Conservation (phyloP, 2,329 filamentous ascomycete genomes). For the Mycocentrospora acerina region DNA sequence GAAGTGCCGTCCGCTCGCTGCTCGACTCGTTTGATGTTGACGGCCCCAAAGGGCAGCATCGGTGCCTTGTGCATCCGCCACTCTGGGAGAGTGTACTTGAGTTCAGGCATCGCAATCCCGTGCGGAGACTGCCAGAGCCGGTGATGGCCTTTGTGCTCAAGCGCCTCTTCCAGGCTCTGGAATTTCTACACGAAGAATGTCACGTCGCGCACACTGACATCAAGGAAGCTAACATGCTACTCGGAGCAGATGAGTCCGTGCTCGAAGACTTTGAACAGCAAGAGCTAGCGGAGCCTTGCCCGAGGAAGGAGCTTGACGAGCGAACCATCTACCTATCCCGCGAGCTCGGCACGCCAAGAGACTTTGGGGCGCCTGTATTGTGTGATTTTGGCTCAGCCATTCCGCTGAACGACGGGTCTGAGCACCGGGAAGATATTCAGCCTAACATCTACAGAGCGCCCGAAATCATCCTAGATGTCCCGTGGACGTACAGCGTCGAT, state of each 20-base stretch:
- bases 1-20: conserved; percentile 30
- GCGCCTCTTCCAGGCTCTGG: conserved; percentile 45
- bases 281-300: conserved; percentile 42
- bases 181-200: conserved; percentile 47
- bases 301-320: conserved; percentile 38
- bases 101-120: conserved; percentile 42
- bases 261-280: conserved; percentile 37
- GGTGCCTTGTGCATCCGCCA: conserved; percentile 42
- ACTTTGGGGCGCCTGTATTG: conserved; percentile 37
- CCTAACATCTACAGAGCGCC: conserved; percentile 42
- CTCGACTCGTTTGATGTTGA: conserved; percentile 35
- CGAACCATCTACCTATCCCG: conserved; percentile 41
- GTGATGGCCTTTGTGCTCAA: conserved; percentile 43
- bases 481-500: conserved; percentile 42
- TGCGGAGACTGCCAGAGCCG: conserved; percentile 40
- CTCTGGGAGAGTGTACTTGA: conserved; percentile 47
- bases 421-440: conserved; percentile 34
- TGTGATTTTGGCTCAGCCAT: conserved; percentile 27
- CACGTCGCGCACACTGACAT: conserved; percentile 51
- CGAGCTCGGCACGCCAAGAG: conserved; percentile 33
- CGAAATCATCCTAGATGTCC: conserved; percentile 40
- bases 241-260: conserved; percentile 43
- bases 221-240: conserved; percentile 47
- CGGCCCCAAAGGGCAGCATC: conserved; percentile 33
- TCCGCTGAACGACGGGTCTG: conserved; percentile 14